Evolutionary conservation across 164 flowering plant species (phyloP), one percentile per base, ranked within the genome.

Genomic region (Aristolochia californica): DNA sequence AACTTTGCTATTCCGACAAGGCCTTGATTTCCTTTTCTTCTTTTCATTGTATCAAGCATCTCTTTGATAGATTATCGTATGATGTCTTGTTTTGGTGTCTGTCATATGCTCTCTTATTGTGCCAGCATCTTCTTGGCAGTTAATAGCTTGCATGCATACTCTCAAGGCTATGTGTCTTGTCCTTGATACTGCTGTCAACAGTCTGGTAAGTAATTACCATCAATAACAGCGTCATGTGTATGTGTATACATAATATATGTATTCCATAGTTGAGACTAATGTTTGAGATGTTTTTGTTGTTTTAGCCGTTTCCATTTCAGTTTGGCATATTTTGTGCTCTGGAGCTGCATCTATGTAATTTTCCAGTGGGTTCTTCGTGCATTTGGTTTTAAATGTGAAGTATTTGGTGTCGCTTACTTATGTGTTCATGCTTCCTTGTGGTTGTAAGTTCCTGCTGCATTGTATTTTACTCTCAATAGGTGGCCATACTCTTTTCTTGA

Each of bases 401-500:
- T 48, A 49, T 30, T 34, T 44, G 23, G 13, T 27, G 23, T 2
- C 53, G 48, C 17, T 43, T 24, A 34, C 40, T 4, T 14, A 16
- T 26, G 8, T 13, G 16, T 26, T 50, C 9, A 28, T n/a, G 16
- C 3, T n/a, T 28, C 21, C 2, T 15, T 18, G 54, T 26, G 22
- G 43, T 26, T 54, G 21, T 14, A 16, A 5, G 56, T 28, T 16
- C n/a, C n/a, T n/a, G 28, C 38, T 47, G 22, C 53, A 23, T 43
- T 50, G 21, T 21, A 7, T 24, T 14, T 56, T 48, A 9, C 40
- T 74, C 53, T 45, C 40, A 52, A 5, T 22, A 88, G 97, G 97
- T 90, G 97, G 97, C 97, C 97, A 38, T 90, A 90, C 65, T 84
- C 93, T 43, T 87, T 87, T 66, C 86, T 87, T 0, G 83, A 82